Base-by-base conservation (phyloP, 331 rosid genomes). In the Dryas integrifolia region DNA sequence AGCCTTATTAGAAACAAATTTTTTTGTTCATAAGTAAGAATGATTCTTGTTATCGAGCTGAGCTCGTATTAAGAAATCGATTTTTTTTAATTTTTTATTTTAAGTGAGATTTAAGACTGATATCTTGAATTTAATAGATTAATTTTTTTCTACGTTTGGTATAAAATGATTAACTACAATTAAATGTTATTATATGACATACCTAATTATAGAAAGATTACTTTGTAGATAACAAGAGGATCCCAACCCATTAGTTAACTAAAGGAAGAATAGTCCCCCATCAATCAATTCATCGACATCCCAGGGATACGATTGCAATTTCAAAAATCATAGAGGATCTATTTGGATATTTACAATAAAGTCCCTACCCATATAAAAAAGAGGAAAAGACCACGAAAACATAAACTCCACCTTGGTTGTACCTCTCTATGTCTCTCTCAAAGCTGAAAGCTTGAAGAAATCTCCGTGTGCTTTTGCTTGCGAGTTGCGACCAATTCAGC, bases 401-500 rank as follows among this genome's bases (percentile, higher is more conserved):
- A 30, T 30, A 2, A 48, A 15, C 45, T 70, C 75, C 7, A 4
- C 66, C 16, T 15, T 26, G 48, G 35, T 73, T n/a, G 75, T 47
- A 39, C 56, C 45, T 26, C 70, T 24, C 47, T 66, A 24, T 40
- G 63, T 38, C 16, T 6, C 6, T 6, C 4, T 3, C 51, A 68
- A 39, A 39, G 14, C 13, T 79, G 35, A 11, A n/a, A 75, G 57
- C 74, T 66, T 11, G 65, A 82, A 72, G 75, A 72, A 47, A 76
- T 60, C 41, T 65, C 57, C n/a, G 65, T 26, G 65, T 67, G 70
- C 60, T 69, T 70, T 70, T 26, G 51, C 38, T 58, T 5, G 12
- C 39, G 9, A 0, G 35, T 30, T 14, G 56, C 56, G 18, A 67
- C 52, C 72, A 6, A 69, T 72, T 50, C 7, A 41, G 4, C 56